Percentiles rank a stretch among this genome's conserved stretches.
These are phyloP conservation scores for Zygoascus bituminiphila DNA, from an alignment of 805 yeast species.

Conservation along the genomic window DNA sequence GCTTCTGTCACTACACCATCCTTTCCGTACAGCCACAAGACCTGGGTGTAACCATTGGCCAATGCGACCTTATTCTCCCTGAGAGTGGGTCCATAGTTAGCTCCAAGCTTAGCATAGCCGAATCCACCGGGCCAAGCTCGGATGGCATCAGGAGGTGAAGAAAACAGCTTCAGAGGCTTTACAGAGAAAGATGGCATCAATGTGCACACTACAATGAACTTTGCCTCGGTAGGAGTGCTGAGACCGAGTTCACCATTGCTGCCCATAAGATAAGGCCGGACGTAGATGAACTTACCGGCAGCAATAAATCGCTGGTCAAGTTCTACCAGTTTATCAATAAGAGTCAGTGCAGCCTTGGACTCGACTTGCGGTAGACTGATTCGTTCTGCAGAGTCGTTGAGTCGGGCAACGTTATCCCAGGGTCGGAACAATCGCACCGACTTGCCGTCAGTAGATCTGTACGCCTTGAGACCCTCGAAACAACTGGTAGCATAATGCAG, in stretches of 20 bases:
- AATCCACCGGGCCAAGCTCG: slow-evolving; percentile 55
- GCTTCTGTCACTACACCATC: slow-evolving; percentile 47
- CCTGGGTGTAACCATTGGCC: slow-evolving; percentile 41
- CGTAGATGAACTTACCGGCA: slow-evolving; percentile 34
- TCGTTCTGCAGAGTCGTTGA: slow-evolving; percentile 42
- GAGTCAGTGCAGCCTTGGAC: slow-evolving; percentile 36
- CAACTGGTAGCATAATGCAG: slow-evolving; percentile 79
- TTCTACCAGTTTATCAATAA: slow-evolving; percentile 36
- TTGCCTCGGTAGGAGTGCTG: slow-evolving; percentile 33
- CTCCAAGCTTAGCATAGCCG: slow-evolving; percentile 47
- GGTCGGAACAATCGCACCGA: slow-evolving; percentile 34
- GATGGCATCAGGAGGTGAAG: slow-evolving; percentile 40
- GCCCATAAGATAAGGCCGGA: slow-evolving; percentile 46
- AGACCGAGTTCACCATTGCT: slow-evolving; percentile 42
- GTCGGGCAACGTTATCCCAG: slow-evolving; percentile 40
- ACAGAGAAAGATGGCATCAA: slow-evolving; percentile 34
- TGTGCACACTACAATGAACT: slow-evolving; percentile 19
- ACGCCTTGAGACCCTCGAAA: slow-evolving; percentile 84
- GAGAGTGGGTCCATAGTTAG: slow-evolving; percentile 48
- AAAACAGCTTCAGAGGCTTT: slow-evolving; percentile 43
- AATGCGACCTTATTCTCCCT: slow-evolving; percentile 40
- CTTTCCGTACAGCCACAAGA: slow-evolving; percentile 47
- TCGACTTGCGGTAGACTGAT: slow-evolving; percentile 42
- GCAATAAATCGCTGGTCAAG: slow-evolving; percentile 41
- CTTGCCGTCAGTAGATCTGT: slow-evolving; percentile 29